A percentile compares a stretch with the other conserved stretches of the same genome.
phyloP scores from a whole-genome alignment of 1,139 yeast species.

The Geotrichum candidum region DNA sequence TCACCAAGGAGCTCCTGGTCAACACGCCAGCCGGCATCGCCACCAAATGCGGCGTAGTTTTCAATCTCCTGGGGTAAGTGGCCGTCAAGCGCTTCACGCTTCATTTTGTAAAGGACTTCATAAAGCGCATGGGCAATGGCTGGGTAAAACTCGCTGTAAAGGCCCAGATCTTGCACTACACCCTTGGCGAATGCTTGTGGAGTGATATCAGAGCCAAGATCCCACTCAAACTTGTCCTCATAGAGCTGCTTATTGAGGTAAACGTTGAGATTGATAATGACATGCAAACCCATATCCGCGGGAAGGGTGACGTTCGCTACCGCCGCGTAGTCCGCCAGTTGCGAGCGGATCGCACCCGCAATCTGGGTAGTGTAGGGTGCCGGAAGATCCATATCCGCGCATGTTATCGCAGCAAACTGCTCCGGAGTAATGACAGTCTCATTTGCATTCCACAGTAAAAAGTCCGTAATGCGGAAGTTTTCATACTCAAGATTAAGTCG shows the following conservation, averaged over 20 bases:
- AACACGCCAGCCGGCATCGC: conserved; percentile 58
- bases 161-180: conserved; percentile 79
- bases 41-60: conserved; percentile 54
- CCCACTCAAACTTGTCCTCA: conserved; percentile 96
- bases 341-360: conserved; percentile 66
- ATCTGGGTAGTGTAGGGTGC: conserved; percentile 50
- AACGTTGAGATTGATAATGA: conserved; percentile 73
- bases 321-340: conserved; percentile 68
- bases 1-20: conserved; percentile 59
- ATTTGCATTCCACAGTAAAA: conserved; percentile 83
- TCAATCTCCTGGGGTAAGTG: conserved; percentile 52
- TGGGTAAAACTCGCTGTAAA: conserved; percentile 78
- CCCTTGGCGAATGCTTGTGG: conserved; percentile 81
- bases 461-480: conserved; percentile 59
- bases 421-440: conserved; percentile 74
- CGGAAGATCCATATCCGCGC: conserved; percentile 79
- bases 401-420: conserved; percentile 70
- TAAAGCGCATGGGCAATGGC: conserved; percentile 86
- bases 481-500: conserved; percentile 69
- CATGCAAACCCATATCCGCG: conserved; percentile 61
- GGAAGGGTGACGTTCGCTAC: conserved; percentile 60
- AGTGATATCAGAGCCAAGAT: conserved; percentile 55
- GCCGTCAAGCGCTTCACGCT: conserved; percentile 84
- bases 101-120: conserved; percentile 68
- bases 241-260: conserved; percentile 76